Evolutionary conservation across 345 rosid genomes (phyloP).

Genomic region (Gossypium sturtianum): DNA sequence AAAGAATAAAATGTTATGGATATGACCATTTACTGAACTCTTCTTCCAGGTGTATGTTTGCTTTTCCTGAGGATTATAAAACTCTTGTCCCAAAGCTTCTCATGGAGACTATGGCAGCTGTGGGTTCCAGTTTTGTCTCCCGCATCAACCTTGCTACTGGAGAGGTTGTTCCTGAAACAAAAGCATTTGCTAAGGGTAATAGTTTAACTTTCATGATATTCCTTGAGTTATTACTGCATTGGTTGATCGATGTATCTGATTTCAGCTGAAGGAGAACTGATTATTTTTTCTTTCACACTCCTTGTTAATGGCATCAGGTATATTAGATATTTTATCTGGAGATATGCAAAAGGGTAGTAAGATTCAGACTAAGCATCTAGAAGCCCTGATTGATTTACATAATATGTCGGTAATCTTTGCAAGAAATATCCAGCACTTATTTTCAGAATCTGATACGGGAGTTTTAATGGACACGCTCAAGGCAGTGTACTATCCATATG

Average conservation of each 20-base stretch:
- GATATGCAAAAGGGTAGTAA: constrained; percentile 90
- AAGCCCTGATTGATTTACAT: constrained; percentile 85
- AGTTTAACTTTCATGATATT: not conserved
- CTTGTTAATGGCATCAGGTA: constrained; percentile 39
- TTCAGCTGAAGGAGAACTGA: constrained; percentile 7
- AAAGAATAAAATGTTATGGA: not conserved
- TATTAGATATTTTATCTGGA: constrained; percentile 81
- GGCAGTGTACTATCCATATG: constrained; percentile 85
- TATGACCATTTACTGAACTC: constrained; percentile 12
- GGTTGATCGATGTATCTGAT: not conserved
- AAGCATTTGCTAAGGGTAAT: constrained; percentile 80
- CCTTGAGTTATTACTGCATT: not conserved
- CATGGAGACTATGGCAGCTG: constrained; percentile 71
- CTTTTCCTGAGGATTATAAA: constrained; percentile 88
- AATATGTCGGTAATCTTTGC: constrained; percentile 81
- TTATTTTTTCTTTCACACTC: constrained; percentile 15
- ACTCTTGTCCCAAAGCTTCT: constrained; percentile 77
- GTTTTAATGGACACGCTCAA: constrained; percentile 76
- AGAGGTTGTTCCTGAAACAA: constrained; percentile 92
- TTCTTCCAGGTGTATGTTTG: constrained; percentile 74
- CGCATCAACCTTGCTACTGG: constrained; percentile 82
- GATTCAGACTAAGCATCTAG: constrained; percentile 90
- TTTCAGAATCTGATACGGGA: constrained; percentile 77
- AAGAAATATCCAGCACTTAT: constrained; percentile 82
- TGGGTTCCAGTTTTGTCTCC: constrained; percentile 68